Evolutionary conservation across 805 yeast species (phyloP), one percentile per base, ranked within the genome.

Genomic region (Sugiyamaella smithiae): DNA sequence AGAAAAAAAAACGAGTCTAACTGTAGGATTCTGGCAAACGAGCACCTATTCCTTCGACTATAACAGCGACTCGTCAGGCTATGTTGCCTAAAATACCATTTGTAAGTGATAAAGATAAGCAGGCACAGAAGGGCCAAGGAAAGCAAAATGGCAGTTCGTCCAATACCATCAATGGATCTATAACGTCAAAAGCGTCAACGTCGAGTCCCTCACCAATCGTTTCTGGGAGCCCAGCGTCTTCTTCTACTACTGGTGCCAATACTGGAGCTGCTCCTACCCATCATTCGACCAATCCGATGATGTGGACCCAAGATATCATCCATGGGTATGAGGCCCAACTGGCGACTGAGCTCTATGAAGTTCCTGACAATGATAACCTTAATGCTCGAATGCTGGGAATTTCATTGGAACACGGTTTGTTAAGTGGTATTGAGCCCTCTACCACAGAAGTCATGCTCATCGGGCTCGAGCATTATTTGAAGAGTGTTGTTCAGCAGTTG

Each of bases 221-320:
- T n/a, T 42, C 36, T 19, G 40, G 11, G 20, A 42, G 47, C n/a
- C 29, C 36, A n/a, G 19, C 36, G 5, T 19, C 44, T 7, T 29
- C 43, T 23, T 25, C 44, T 9, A 28, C 40, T 14, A 17, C 35
- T n/a, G 24, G 38, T 4, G 19, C 32, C 4, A n/a, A n/a, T n/a
- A n/a, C n/a, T n/a, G n/a, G n/a, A n/a, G 36, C 43, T 8, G 29
- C 41, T 22, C 22, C 40, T 16, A 17, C 33, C 8, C 26, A 28
- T 20, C 40, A 28, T 25, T 11, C 46, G n/a, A 14, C 47, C 5
- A 65, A 63, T 49, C 64, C 70, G 5, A 61, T 57, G 44, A 84
- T 84, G 57, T 89, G 97, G 91, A 88, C 95, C 19, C 96, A 90
- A 65, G 98, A 93, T 62, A 87, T 93, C 14, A 76, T 84, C 46